phyloP scores from a whole-genome alignment of 805 yeast species.

The Metschnikowia santaceciliae region DNA sequence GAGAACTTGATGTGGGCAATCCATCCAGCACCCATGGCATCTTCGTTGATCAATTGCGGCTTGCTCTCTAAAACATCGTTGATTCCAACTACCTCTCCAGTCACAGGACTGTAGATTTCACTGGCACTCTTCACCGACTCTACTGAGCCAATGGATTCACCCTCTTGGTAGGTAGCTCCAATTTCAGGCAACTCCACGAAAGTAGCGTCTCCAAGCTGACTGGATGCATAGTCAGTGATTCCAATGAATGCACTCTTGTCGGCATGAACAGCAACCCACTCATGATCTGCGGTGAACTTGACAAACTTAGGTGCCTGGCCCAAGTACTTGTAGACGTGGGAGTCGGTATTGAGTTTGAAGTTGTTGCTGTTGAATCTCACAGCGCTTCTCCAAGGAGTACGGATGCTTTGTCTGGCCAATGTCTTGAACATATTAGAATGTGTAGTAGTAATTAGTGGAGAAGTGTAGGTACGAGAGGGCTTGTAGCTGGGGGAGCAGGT shows the following conservation, averaged over 20 bases:
- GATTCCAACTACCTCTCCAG: slow-evolving; percentile 69
- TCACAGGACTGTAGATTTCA: slow-evolving; percentile 86
- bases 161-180: slow-evolving; percentile 56
- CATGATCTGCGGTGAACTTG: slow-evolving; percentile 85
- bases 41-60: slow-evolving; percentile 79
- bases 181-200: slow-evolving; percentile 85
- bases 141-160: slow-evolving; percentile 87
- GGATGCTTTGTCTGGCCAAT: slow-evolving; percentile 15
- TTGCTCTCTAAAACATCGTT: slow-evolving; percentile 61
- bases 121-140: slow-evolving; percentile 93
- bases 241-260: slow-evolving; percentile 86
- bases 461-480: neutral
- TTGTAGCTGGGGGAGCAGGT: neutral
- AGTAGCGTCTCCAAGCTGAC: slow-evolving; percentile 95
- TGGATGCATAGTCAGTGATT: slow-evolving; percentile 91
- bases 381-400: slow-evolving; percentile 14
- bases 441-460: neutral
- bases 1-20: slow-evolving; percentile 68
- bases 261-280: slow-evolving; percentile 84
- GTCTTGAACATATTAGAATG: slow-evolving; percentile 15
- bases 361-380: slow-evolving; percentile 27
- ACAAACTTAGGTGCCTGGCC: slow-evolving; percentile 44
- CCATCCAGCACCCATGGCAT: slow-evolving; percentile 95
- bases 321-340: slow-evolving; percentile 37
- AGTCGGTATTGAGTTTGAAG: slow-evolving; percentile 35